A percentile compares a stretch with the other conserved stretches of the same genome.
phyloP scores from a whole-genome alignment of 495 filamentous ascomycete genomes.

The Penicillium ochrochloron region DNA sequence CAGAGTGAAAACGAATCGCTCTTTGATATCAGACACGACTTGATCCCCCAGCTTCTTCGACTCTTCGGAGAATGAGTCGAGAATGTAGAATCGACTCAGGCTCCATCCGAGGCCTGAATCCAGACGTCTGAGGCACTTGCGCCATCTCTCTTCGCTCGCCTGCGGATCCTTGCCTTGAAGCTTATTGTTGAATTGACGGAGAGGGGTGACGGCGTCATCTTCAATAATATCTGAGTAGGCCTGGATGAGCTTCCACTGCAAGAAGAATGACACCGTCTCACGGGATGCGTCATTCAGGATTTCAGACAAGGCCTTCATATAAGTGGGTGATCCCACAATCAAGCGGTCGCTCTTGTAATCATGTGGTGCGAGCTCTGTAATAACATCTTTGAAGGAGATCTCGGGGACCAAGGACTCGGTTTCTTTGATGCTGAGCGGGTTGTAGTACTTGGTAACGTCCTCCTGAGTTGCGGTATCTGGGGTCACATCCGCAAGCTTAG shows the following conservation, averaged over 20 bases:
- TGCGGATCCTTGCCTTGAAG: slow-evolving; percentile 64
- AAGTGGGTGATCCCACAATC: slow-evolving; percentile 62
- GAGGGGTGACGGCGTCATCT: slow-evolving; percentile 60
- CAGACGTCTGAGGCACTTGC: slow-evolving; percentile 63
- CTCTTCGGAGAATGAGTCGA: slow-evolving; percentile 65
- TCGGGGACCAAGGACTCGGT: slow-evolving; percentile 57
- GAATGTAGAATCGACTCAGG: slow-evolving; percentile 68
- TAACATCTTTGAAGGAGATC: slow-evolving; percentile 56
- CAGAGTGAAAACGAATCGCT: slow-evolving; percentile 64
- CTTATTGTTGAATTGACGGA: slow-evolving; percentile 61
- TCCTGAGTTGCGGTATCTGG: slow-evolving; percentile 61
- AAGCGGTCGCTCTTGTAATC: slow-evolving; percentile 53
- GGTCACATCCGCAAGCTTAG: slow-evolving; percentile 61
- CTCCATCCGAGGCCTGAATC: slow-evolving; percentile 63
- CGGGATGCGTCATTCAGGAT: slow-evolving; percentile 52
- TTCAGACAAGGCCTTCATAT: slow-evolving; percentile 54
- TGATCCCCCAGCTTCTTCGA: slow-evolving; percentile 70
- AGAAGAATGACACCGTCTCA: slow-evolving; percentile 58
- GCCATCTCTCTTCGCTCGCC: slow-evolving; percentile 68
- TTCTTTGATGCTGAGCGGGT: slow-evolving; percentile 58
- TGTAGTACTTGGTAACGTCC: slow-evolving; percentile 65
- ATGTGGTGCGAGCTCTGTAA: slow-evolving; percentile 56
- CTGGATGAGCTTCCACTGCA: slow-evolving; percentile 67
- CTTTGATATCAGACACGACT: slow-evolving; percentile 72
- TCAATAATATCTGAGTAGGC: slow-evolving; percentile 55